These are phyloP conservation scores for Solanum piurae DNA, from an alignment of 257 asterid species.

Conservation along the genomic window DNA sequence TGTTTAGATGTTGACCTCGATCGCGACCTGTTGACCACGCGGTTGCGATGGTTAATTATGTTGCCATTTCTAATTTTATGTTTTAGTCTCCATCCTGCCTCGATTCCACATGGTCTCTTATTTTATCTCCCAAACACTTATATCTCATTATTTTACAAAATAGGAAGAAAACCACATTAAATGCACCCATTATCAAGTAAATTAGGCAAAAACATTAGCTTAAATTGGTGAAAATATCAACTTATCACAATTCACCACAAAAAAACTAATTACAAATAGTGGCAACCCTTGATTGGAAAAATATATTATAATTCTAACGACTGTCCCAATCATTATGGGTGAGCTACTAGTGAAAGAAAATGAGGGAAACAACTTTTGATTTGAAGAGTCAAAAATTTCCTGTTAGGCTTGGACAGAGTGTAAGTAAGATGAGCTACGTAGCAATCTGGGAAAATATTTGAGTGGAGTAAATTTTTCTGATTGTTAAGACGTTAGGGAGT, in stretches of 20 bases:
- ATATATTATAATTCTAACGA: background rate
- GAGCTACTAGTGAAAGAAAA: background rate
- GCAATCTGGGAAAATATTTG: background rate
- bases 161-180: background rate
- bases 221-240: background rate
- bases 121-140: background rate
- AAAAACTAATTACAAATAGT: background rate
- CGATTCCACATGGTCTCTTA: background rate
- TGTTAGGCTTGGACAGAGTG: background rate
- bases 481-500: background rate
- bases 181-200: background rate
- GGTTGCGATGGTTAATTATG: too few relatives aligned
- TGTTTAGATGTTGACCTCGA: background rate
- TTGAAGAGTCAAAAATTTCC: too few relatives aligned
- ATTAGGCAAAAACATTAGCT: background rate
- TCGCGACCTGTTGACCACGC: background rate
- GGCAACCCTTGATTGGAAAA: background rate
- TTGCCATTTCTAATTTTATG: too few relatives aligned
- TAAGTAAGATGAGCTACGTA: background rate
- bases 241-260: background rate
- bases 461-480: background rate
- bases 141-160: too few relatives aligned
- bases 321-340: background rate
- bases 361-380: background rate
- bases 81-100: background rate